phyloP scores from a whole-genome alignment of 1,284 basidiomycete species.

The Rugosomyces carneus region DNA sequence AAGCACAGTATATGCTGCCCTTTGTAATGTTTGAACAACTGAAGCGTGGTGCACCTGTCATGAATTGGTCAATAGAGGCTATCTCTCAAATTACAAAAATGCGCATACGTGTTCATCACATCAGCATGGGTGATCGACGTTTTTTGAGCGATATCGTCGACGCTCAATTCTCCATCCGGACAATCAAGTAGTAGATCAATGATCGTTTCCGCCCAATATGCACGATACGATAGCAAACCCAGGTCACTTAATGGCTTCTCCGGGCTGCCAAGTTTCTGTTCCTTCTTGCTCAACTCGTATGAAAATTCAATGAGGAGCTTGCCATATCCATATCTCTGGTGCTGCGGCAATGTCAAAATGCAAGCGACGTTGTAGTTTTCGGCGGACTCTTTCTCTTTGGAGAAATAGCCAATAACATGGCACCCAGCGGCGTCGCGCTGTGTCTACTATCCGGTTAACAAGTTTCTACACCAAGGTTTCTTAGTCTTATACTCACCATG shows the following conservation, averaged over 20 bases:
- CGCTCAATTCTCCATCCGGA: slow-evolving; percentile 71
- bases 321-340: slow-evolving; percentile 95
- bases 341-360: slow-evolving; percentile 95
- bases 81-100: slow-evolving; percentile 11
- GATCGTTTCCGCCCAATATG: slow-evolving; percentile 98
- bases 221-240: slow-evolving; percentile 88
- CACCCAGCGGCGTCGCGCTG: slow-evolving; percentile 87
- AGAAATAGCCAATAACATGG: slow-evolving; percentile 97
- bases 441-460: slow-evolving; percentile 38
- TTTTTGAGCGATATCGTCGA: slow-evolving; percentile 96
- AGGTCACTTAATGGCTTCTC: slow-evolving; percentile 98
- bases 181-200: slow-evolving; percentile 83
- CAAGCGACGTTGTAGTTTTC: slow-evolving; percentile 99
- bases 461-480: slow-evolving; percentile 7
- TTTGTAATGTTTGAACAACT: slow-evolving; percentile 95
- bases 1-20: slow-evolving; percentile 93
- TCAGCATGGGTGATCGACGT: slow-evolving; percentile 97
- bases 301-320: slow-evolving; percentile 97
- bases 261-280: slow-evolving; percentile 92
- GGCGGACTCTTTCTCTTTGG: slow-evolving; percentile 97
- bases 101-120: slow-evolving; percentile 92
- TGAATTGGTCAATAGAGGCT: background rate
- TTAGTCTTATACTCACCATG: slow-evolving; percentile 58
- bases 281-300: slow-evolving; percentile 96
- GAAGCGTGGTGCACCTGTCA: slow-evolving; percentile 85